Evolutionary conservation across 2,329 filamentous ascomycete species (phyloP).

Genomic region (Pseudocercospora pini-densiflorae): DNA sequence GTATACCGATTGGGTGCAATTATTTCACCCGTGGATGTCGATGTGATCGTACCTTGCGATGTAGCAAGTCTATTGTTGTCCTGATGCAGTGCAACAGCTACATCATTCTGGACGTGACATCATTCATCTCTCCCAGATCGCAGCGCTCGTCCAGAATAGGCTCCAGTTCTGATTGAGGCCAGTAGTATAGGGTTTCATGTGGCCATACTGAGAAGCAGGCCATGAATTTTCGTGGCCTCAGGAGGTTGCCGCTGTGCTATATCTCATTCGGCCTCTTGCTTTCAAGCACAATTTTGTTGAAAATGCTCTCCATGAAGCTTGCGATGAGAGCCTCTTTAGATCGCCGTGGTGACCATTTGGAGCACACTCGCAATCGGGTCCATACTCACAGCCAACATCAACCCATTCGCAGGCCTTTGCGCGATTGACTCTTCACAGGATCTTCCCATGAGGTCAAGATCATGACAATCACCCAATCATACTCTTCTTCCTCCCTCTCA

Average conservation of each 20-base stretch:
- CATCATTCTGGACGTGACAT: neutral
- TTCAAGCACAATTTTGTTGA: neutral
- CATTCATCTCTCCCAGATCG: neutral
- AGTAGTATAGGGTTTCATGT: neutral
- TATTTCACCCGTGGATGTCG: neutral
- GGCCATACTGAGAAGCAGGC: neutral
- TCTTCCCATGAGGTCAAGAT: neutral
- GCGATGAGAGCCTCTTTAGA: neutral
- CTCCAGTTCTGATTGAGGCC: neutral
- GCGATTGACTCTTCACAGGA: neutral
- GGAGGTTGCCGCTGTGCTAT: neutral
- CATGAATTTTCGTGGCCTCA: neutral
- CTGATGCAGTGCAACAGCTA: neutral
- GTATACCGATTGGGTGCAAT: neutral
- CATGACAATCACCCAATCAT: conserved; percentile 77
- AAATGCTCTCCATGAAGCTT: neutral
- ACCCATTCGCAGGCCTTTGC: neutral
- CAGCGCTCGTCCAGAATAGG: neutral
- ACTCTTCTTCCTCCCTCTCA: conserved; percentile 93
- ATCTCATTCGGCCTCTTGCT: neutral
- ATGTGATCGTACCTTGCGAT: neutral
- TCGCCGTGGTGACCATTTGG: neutral
- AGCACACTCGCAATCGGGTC: neutral
- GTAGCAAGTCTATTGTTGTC: neutral
- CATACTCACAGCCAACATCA: neutral